Evolutionary conservation across 2,329 filamentous ascomycete species (phyloP).

Genomic region (Sporothrix luriei): DNA sequence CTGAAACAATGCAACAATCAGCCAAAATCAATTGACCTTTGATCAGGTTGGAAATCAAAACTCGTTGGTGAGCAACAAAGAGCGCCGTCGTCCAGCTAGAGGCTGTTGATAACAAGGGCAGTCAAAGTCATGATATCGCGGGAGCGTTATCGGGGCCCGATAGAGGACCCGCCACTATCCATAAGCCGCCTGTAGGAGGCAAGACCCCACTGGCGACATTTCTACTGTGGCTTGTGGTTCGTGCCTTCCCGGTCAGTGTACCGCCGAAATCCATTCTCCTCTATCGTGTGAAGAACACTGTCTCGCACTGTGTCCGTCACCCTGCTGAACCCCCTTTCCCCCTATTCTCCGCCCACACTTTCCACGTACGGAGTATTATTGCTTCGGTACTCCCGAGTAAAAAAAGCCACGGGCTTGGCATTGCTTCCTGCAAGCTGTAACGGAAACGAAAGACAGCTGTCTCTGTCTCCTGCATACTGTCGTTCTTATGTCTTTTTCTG

Average conservation of each 20-base stretch:
- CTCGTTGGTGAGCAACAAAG: not conserved
- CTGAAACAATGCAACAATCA: too few species aligned
- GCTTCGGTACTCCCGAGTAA: not conserved
- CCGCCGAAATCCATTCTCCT: not conserved
- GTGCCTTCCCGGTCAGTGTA: conserved; percentile 8
- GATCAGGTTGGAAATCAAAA: not conserved
- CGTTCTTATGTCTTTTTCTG: not conserved
- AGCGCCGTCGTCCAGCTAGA: not conserved
- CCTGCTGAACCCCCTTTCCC: conserved; percentile 6
- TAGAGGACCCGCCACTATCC: conserved; percentile 5
- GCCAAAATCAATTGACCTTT: too few species aligned
- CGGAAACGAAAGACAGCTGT: not conserved
- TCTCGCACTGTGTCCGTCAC: not conserved
- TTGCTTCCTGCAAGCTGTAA: conserved; percentile 1
- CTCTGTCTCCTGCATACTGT: conserved; percentile 6
- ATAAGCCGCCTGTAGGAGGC: not conserved
- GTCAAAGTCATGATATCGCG: not conserved
- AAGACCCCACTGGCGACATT: not conserved
- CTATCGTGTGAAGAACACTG: not conserved
- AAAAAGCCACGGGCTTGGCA: conserved; percentile 25
- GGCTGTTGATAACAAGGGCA: not conserved
- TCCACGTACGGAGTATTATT: not conserved
- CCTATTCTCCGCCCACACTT: conserved; percentile 14
- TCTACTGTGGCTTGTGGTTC: conserved; percentile 3
- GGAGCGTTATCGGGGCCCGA: not conserved